A percentile compares a stretch with the other conserved stretches of the same genome.
Conservation (phyloP, 1,284 basidiomycete species). For the Ustanciosporium gigantosporum region DNA sequence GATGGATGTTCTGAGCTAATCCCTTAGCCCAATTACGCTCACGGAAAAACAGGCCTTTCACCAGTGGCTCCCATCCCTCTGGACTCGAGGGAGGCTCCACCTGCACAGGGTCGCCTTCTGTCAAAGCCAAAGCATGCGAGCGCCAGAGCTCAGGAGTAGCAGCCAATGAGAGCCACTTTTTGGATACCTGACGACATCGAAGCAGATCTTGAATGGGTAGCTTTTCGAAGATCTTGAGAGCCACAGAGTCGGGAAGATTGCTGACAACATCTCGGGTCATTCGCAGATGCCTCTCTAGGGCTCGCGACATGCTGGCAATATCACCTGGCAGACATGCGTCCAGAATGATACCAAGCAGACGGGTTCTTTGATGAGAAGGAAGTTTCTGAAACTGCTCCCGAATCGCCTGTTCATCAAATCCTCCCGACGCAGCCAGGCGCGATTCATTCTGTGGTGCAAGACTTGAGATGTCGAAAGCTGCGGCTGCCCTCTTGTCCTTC, state of each 20-base stretch:
- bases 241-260: conserved; percentile 71
- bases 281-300: conserved; percentile 78
- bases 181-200: conserved; percentile 68
- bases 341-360: conserved; percentile 42
- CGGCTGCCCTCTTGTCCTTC: conserved; percentile 12
- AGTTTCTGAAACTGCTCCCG: conserved; percentile 28
- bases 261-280: conserved; percentile 80
- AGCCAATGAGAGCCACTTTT: conserved; percentile 73
- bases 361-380: conserved; percentile 26
- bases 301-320: conserved; percentile 31
- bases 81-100: conserved; percentile 27
- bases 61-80: conserved; percentile 68
- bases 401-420: conserved; percentile 38
- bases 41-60: conserved; percentile 78
- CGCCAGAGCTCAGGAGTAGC: conserved; percentile 77
- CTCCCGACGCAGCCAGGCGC: neutral
- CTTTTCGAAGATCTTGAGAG: conserved; percentile 70
- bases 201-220: conserved; percentile 68
- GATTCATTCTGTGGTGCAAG: conserved; percentile 4
- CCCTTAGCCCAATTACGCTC: conserved; percentile 75
- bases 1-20: conserved; percentile 74
- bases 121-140: conserved; percentile 74
- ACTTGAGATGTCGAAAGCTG: conserved; percentile 10
- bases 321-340: conserved; percentile 47
- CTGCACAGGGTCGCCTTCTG: conserved; percentile 71